Evolutionary conservation across 352 stramenopile genomes (phyloP).

Genomic region (Phytopythium ostracodes): DNA sequence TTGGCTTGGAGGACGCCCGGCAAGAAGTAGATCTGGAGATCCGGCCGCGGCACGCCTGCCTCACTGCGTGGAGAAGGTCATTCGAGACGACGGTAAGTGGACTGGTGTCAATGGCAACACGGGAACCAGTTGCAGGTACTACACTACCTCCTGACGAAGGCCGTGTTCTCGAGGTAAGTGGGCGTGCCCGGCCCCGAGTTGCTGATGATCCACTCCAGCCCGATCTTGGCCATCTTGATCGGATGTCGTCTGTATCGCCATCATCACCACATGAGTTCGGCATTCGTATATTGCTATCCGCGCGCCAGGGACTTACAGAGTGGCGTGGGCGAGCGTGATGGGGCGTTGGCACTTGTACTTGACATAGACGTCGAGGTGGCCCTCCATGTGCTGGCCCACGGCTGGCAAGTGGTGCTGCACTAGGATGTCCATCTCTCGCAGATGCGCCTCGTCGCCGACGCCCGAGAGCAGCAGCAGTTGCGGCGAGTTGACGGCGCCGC

Average conservation of each 20-base stretch:
- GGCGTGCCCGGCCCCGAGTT: conserved; percentile 70
- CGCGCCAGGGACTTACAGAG: conserved; percentile 26
- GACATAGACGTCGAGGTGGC: conserved; percentile 88
- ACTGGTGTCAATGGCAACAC: background rate
- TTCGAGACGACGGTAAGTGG: conserved; percentile 1
- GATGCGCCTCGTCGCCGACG: conserved; percentile 66
- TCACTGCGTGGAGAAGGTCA: conserved; percentile 24
- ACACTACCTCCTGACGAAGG: conserved; percentile 71
- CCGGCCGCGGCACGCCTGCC: conserved; percentile 68
- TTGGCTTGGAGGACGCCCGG: conserved; percentile 55
- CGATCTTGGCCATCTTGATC: conserved; percentile 83
- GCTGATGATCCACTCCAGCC: conserved; percentile 73
- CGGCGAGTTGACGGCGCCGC: conserved; percentile 86
- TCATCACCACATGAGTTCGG: background rate
- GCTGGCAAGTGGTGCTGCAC: conserved; percentile 72
- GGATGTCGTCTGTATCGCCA: conserved; percentile 52
- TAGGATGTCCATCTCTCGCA: conserved; percentile 68
- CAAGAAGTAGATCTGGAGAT: conserved; percentile 89
- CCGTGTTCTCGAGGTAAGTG: conserved; percentile 77
- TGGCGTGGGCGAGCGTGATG: conserved; percentile 87
- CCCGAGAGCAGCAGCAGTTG: conserved; percentile 88
- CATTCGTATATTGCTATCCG: background rate
- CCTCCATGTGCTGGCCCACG: conserved; percentile 86
- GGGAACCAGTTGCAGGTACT: background rate
- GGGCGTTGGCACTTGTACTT: conserved; percentile 86